Base-by-base conservation (phyloP, 2,329 filamentous ascomycete species). In the Colletotrichum plurivorum region DNA sequence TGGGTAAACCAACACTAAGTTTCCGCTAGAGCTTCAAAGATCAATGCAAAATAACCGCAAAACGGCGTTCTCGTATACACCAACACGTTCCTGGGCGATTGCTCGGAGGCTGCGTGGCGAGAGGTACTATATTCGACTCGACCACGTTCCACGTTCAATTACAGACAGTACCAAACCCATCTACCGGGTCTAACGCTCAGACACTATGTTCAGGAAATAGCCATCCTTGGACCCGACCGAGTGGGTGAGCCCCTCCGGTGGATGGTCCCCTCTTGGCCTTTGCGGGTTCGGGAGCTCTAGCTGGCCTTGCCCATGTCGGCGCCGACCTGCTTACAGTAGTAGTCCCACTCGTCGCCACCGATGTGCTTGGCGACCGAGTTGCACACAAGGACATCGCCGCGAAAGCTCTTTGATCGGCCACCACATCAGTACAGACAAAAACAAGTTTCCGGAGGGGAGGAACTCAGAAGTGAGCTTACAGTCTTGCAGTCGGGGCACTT, bases 401-500 rank as follows among this genome's bases (percentile, higher is more conserved):
- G 41, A 0, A 15, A 16, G 41, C 41, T 43, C 41, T 43, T 31
- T 2, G 10, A 36, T 36, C 31, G 31, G 31, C 31, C 31, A 43
- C 4, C 13, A 43, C 13, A 43, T 43, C 8, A 43, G 16, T 43
- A 15, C 2, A 43, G 1, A n/a, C 13, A 3, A 43, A 15, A n/a
- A 4, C 13, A 43, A 43, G 16, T 5, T 4, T n/a, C 16, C 41
- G 6, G 41, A 43, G 15, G 41, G 41, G 4, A 43, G 13, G 41
- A 4, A 10, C 31, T 36, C 31, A 8, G 41, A n/a, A 15, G 41
- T 15, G 41, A 16, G 39, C 53, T 55, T 43, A 55, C 53, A 9
- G 27, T 39, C 22, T 27, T 39, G 53, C 53, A 55, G 31, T 55
- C 53, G 15, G 53, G 53, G 53, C 53, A 55, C 27, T 39, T 55